These are phyloP conservation scores for Pelargonium myrrhifolium DNA, from an alignment of 441 rosid species.

Conservation along the genomic window DNA sequence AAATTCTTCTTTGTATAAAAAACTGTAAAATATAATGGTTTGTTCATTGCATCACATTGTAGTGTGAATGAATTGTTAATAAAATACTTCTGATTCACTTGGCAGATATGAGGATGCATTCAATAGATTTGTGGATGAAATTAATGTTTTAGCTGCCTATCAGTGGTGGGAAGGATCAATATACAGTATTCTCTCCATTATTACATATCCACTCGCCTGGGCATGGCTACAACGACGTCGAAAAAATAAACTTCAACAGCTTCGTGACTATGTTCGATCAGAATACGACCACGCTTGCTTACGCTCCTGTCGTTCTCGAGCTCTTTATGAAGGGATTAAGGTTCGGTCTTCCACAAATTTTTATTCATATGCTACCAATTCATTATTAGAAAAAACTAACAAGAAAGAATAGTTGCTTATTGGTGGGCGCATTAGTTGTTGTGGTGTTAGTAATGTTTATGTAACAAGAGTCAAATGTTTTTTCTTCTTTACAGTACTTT, in stretches of 20 bases:
- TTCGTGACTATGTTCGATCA: slow-evolving; percentile 93
- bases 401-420: not conserved
- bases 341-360: slow-evolving; percentile 28
- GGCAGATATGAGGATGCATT: slow-evolving; percentile 80
- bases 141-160: slow-evolving; percentile 71
- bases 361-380: not conserved
- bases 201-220: slow-evolving; percentile 83
- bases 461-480: not conserved
- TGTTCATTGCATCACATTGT: not conserved
- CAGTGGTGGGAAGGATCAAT: slow-evolving; percentile 97
- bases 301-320: slow-evolving; percentile 98
- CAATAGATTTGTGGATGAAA: slow-evolving; percentile 75
- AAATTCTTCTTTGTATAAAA: not conserved
- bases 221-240: slow-evolving; percentile 80
- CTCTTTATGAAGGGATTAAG: slow-evolving; percentile 99
- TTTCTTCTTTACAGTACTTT: not conserved
- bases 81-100: slow-evolving; percentile 8
- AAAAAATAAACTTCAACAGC: slow-evolving; percentile 65
- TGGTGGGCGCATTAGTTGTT: not conserved
- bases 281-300: slow-evolving; percentile 99
- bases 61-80: slow-evolving; percentile 10
- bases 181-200: slow-evolving; percentile 58
- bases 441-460: not conserved
- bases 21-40: not conserved
- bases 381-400: not conserved